A percentile compares a stretch with the other conserved stretches of the same genome.
Evolutionary conservation across 208 protist genomes (phyloP).

Genomic region (Trypanosoma melophagium): DNA sequence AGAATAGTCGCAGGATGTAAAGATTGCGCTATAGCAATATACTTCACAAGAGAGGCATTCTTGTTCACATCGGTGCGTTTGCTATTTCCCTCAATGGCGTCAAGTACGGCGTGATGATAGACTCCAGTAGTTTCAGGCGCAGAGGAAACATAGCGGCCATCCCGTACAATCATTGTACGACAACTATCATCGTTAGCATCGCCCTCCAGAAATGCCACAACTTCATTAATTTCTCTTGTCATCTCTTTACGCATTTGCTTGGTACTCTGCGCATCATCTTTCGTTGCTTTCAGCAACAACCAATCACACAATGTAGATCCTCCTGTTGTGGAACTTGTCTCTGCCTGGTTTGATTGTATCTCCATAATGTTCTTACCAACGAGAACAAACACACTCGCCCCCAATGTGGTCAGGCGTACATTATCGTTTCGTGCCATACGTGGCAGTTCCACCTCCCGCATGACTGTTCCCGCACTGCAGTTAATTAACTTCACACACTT

Average conservation of each 20-base stretch:
- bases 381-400: slow-evolving; percentile 17
- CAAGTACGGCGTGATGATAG: slow-evolving; percentile 34
- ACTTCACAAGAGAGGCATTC: slow-evolving; percentile 35
- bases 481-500: slow-evolving; percentile 7
- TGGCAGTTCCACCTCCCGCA: slow-evolving; percentile 8
- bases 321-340: background rate
- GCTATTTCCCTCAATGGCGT: slow-evolving; percentile 8
- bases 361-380: slow-evolving; percentile 1
- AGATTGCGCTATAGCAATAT: slow-evolving; percentile 58
- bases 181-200: background rate
- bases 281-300: slow-evolving; percentile 11
- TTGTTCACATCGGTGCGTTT: background rate
- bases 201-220: slow-evolving; percentile 10
- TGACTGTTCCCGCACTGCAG: background rate
- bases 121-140: background rate
- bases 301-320: slow-evolving; percentile 18
- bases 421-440: background rate
- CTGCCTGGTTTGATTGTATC: background rate
- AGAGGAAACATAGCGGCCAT: slow-evolving; percentile 27
- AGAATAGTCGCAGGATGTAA: slow-evolving; percentile 70
- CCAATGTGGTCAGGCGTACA: slow-evolving; percentile 2
- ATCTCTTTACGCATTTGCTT: background rate
- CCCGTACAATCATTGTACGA: slow-evolving; percentile 30
- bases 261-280: background rate
- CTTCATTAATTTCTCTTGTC: slow-evolving; percentile 9